Base-by-base conservation (phyloP, 306 rosid species). In the Arachis hypogaea region DNA sequence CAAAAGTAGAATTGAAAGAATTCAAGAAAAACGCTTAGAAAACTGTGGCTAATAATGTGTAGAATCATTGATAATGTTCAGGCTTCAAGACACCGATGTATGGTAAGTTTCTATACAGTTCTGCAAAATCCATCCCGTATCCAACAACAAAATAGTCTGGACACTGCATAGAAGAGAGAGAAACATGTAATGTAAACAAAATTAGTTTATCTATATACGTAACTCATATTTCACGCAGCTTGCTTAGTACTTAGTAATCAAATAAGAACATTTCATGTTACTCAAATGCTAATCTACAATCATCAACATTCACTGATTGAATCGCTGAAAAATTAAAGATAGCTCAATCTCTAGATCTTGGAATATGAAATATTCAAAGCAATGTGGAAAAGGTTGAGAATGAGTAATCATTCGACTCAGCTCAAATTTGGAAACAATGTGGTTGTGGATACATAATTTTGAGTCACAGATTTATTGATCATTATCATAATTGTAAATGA, bases 111-210 rank as follows among this genome's bases (percentile, higher is more conserved):
- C 98, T 86, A 66, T 91, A 94, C 4, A 75, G 11, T 76, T 94
- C 97, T 0, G 90, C 95, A 60, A 71, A 89, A 81, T 94, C 98
- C 96, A 94, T 73, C 46, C 98, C 97, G 41, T 91, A 94, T 14
- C 98, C 98, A 71, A 94, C 98, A 7, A 94, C 95, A 80, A 94
- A 94, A 57, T 67, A 68, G 75, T 94, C 87, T 63, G 96, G 93
- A 61, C 97, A 91, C 98, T 93, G 98, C 86, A 79, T 66, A 57
- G 9, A 7, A 47, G 38, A 49, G 55, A 52, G 38, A 69, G 59
- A 61, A 75, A 49, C 11, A 16, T 56, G 69, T 50, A 60, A 40
- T 56, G 69, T 50, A 60, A 40, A 63, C 36, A 70, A 43, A 77
- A 46, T 77, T 59, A 78, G 51, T 12, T 30, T 3, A 9, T 33